phyloP scores from a whole-genome alignment of 1,284 basidiomycete species.

The Cryptococcus jaspeensis region DNA sequence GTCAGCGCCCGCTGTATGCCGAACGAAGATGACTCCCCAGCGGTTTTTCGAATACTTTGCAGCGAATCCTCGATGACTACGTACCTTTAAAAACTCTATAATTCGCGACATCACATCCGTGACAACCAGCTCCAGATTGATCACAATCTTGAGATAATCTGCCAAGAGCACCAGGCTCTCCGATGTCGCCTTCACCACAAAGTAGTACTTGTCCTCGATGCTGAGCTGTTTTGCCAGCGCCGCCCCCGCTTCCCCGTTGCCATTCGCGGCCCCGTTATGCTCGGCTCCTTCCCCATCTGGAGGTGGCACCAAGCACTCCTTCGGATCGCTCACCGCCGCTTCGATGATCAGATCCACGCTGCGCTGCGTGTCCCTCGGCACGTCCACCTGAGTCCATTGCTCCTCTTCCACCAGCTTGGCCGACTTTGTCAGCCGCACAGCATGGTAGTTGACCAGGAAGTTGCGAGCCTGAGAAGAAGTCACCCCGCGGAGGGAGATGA shows the following conservation, averaged over 20 bases:
- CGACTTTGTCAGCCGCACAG: conserved; percentile 72
- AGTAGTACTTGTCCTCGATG: conserved; percentile 81
- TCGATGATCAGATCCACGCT: conserved; percentile 73
- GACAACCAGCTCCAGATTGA: conserved; percentile 83
- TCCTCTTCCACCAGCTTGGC: conserved; percentile 72
- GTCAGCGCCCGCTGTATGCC: background rate
- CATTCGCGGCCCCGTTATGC: conserved; percentile 15
- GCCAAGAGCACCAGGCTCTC: conserved; percentile 71
- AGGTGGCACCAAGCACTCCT: conserved; percentile 60
- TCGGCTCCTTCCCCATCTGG: background rate
- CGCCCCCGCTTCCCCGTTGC: conserved; percentile 4
- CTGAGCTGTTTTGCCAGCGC: conserved; percentile 62
- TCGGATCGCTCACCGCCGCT: conserved; percentile 76
- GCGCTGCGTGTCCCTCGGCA: conserved; percentile 65
- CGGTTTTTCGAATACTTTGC: background rate
- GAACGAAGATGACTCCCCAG: background rate
- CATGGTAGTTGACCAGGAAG: conserved; percentile 84
- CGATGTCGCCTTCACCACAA: conserved; percentile 80
- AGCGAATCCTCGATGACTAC: too few species aligned
- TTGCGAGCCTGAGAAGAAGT: conserved; percentile 76
- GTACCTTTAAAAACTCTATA: conserved; percentile 86
- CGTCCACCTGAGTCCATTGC: conserved; percentile 66
- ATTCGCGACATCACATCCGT: conserved; percentile 91
- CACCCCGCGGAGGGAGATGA: conserved; percentile 81
- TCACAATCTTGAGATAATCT: conserved; percentile 85